Base-by-base conservation (phyloP, 1,139 yeast genomes). In the Saccharomycopsis phalli region DNA sequence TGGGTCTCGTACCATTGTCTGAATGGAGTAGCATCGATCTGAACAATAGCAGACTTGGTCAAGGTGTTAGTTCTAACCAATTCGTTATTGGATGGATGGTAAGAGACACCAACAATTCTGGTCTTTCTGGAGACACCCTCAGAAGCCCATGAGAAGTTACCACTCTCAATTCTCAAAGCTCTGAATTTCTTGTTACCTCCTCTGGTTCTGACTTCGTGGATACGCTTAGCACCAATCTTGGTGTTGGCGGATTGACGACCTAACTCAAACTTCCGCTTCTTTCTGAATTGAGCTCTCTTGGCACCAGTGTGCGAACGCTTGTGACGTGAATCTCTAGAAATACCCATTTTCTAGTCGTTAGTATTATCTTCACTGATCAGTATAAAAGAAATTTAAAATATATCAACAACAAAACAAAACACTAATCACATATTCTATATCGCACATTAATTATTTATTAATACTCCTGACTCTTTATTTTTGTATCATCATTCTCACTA, bases 271-370 rank as follows among this genome's bases (percentile, higher is more conserved):
- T 91, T 91, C 81, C 99, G 81, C 95, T 91, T 91, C 91, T 91
- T 91, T 84, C 98, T 88, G 94, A 81, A 86, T 74, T 86, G 95
- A 72, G 98, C 97, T 75, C 97, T 88, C 76, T 87, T 88, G 69
- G 98, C 99, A 81, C 99, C 99, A 68, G 99, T 88, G 71, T 94
- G 95, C 63, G 96, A 75, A 75, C 98, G 94, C 84, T 91, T 91
- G 87, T 91, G 98, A 78, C 96, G 95, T 71, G 98, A 88, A 79
- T 91, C 98, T 81, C 99, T 93, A 74, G 97, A 88, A 83, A 91
- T 91, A 88, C 98, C 97, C 98, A 91, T 91, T 61, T 62, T 72
- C 26, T 31, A n/a, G 18, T 32, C 36, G 40, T 37, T 40, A 36
- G 37, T 40, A 35, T 10, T n/a, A 10, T 23, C 27, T n/a, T 23